Conservation (phyloP, 805 yeast genomes). For the Grigorovia humatica region DNA sequence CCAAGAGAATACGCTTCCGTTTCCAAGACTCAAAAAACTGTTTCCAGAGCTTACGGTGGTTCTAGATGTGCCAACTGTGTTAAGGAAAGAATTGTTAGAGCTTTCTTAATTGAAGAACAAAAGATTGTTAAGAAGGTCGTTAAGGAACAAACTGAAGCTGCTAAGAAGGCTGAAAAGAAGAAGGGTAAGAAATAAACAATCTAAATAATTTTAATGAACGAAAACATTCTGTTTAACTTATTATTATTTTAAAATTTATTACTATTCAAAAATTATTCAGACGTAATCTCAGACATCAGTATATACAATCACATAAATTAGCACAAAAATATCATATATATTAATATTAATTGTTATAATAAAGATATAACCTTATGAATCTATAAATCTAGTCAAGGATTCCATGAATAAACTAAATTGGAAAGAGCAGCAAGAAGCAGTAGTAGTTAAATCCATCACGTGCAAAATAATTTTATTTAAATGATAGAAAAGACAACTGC, state of each 20-base stretch:
- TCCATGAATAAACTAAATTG: background rate
- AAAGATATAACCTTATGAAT: background rate
- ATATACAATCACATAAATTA: background rate
- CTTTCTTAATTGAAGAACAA: conserved; percentile 99
- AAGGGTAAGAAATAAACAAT: conserved; percentile 13
- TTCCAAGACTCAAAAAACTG: conserved; percentile 95
- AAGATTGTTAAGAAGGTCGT: conserved; percentile 99
- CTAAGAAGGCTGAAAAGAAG: conserved; percentile 45
- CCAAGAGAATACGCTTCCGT: conserved; percentile 96
- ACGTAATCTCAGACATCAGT: background rate
- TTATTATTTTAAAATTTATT: background rate
- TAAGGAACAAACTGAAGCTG: conserved; percentile 91
- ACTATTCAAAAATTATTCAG: background rate
- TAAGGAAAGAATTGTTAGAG: conserved; percentile 98
- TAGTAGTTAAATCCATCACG: background rate
- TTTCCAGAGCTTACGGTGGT: conserved; percentile 99
- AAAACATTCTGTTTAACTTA: background rate
- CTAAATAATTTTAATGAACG: background rate
- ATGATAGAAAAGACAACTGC: too few relatives aligned
- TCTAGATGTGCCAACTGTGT: conserved; percentile 97
- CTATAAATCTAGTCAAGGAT: background rate
- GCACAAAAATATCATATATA: background rate
- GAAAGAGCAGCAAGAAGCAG: background rate
- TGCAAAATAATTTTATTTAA: too few relatives aligned
- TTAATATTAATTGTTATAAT: background rate